phyloP scores from a whole-genome alignment of 768 basidiomycete genomes.

The Tricholoma sp. region DNA sequence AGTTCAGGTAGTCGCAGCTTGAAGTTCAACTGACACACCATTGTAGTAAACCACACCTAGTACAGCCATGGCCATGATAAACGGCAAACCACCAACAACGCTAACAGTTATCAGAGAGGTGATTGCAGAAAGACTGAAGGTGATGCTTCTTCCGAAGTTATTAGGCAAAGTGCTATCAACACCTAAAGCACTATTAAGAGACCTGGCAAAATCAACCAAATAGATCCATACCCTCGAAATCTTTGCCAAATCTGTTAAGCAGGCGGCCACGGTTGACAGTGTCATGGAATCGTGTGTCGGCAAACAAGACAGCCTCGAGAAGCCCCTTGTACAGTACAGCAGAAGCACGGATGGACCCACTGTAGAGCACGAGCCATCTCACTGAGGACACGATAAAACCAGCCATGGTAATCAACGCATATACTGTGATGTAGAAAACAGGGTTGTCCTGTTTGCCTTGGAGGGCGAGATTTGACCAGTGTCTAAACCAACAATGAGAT shows the following conservation, averaged over 20 bases:
- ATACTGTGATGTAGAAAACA: slow-evolving; percentile 63
- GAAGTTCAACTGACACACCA: slow-evolving; percentile 35
- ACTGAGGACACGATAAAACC: slow-evolving; percentile 51
- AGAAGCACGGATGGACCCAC: slow-evolving; percentile 78
- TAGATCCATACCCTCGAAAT: slow-evolving; percentile 71
- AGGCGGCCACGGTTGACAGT: slow-evolving; percentile 82
- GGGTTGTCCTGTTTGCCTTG: slow-evolving; percentile 40
- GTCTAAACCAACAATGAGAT: slow-evolving; percentile 18
- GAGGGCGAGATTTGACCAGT: slow-evolving; percentile 52
- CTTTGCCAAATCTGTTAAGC: slow-evolving; percentile 84
- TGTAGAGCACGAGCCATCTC: slow-evolving; percentile 75
- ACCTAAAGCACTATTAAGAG: slow-evolving; percentile 32
- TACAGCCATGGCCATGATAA: slow-evolving; percentile 53
- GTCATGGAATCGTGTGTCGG: slow-evolving; percentile 89
- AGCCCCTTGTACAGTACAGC: slow-evolving; percentile 69
- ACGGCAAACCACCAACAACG: slow-evolving; percentile 73
- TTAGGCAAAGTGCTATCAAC: slow-evolving; percentile 82
- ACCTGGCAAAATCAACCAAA: too few relatives aligned
- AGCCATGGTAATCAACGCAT: slow-evolving; percentile 44
- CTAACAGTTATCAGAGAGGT: slow-evolving; percentile 75
- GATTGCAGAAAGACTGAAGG: slow-evolving; percentile 61
- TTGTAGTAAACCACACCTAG: slow-evolving; percentile 67
- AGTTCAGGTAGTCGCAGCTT: background rate
- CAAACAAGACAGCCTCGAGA: slow-evolving; percentile 78
- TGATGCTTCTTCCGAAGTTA: slow-evolving; percentile 76